Conservation (phyloP, 768 basidiomycete genomes). For the Trametes cubensis region DNA sequence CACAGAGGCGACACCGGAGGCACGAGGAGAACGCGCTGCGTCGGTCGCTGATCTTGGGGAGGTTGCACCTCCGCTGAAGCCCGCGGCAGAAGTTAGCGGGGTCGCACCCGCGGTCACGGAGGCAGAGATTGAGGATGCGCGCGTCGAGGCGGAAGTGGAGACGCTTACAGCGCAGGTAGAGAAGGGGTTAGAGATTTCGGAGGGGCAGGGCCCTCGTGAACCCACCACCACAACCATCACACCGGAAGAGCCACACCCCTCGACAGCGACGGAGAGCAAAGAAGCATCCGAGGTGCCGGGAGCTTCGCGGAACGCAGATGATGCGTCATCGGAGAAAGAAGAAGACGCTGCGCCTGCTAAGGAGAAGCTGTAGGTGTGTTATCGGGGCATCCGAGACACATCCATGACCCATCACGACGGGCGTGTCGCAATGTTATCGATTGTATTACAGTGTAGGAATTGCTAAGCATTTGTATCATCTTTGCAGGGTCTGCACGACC, state of each 20-base stretch:
- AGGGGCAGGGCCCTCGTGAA: neutral
- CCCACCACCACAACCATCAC: neutral
- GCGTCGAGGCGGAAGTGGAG: slow-evolving; percentile 17
- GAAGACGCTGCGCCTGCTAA: neutral
- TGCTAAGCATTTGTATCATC: neutral
- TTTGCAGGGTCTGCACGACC: neutral
- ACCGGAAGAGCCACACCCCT: neutral
- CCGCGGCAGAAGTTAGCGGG: neutral
- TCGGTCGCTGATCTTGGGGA: neutral
- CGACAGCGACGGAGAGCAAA: neutral
- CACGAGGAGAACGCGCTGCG: neutral
- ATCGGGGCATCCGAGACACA: neutral
- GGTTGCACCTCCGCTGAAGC: neutral
- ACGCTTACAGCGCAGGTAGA: slow-evolving; percentile 10
- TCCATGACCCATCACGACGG: neutral
- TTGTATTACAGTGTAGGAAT: slow-evolving; percentile 6
- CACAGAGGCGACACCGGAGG: neutral
- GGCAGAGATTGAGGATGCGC: slow-evolving; percentile 7
- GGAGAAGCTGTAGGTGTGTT: slow-evolving; percentile 17
- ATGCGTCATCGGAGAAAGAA: slow-evolving; percentile 2
- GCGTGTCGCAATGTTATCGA: neutral
- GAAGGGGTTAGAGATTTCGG: slow-evolving; percentile 17
- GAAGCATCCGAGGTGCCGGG: neutral
- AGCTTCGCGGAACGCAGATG: neutral
- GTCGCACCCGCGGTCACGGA: neutral